Base-by-base conservation (phyloP, 306 rosid genomes). In the Cucumis cinereus region DNA sequence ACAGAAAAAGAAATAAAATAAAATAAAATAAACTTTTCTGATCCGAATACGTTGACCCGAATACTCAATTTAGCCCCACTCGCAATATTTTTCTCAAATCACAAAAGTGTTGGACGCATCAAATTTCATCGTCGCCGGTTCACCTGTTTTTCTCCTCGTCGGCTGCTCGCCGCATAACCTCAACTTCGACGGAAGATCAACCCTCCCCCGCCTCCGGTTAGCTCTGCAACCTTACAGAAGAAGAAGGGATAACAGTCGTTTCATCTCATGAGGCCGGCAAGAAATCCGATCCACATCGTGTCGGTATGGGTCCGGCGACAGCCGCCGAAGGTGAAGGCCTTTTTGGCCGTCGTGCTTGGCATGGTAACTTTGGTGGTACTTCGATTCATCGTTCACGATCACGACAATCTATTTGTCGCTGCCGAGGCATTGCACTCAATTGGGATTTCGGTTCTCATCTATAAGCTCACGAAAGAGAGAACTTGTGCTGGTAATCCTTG, bases 261-360 rank as follows among this genome's bases (percentile, higher is more conserved):
- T 54, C 49, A 89, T 88, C 38, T 60, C 47, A 89, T 88, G 94
- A 89, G 87, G 91, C 80, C 84, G 66, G 83, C 76, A 78, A 86
- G 7, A 66, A 89, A 71, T 68, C 76, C 88, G 87, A 90, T 93
- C 86, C 90, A 89, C 73, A 80, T 86, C 11, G 81, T 84, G 4
- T 61, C 86, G 35, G 79, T 86, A 86, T 93, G 98, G 96, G 84
- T 90, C 53, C 85, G 95, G 49, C 87, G 90, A 33, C 95, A 93
- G 57, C 98, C 98, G 6, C 94, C 98, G 19, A 93, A 93, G 85
- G 95, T 89, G 41, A 90, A 93, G 87, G 96, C 90, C 79, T 93
- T 89, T 83, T 77, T 93, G 58, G 93, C 91, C 74, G 96, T 90
- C 17, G 90, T 93, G 40, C 77, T 93, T 19, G 94, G 98, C 58